Evolutionary conservation across 2,329 filamentous ascomycete species (phyloP), one percentile per base, ranked within the genome.

Genomic region (Parastagonospora avenae): DNA sequence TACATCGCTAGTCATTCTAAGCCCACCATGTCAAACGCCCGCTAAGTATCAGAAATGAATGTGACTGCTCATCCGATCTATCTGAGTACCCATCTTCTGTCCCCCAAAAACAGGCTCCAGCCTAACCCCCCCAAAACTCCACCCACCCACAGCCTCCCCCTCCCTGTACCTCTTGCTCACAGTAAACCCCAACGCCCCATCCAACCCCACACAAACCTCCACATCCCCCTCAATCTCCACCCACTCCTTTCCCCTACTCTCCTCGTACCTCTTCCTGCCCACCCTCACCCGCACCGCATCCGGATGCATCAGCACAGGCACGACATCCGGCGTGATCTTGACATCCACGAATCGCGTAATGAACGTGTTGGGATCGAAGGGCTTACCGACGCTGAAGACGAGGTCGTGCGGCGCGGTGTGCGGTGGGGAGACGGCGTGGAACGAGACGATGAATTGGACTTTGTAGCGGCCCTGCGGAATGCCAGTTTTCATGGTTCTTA

Each of bases 51-150:
- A 24, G 19, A 24, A 24, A 24, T 24, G 19, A n/a, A n/a, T n/a
- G n/a, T n/a, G n/a, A n/a, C n/a, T n/a, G n/a, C n/a, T n/a, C n/a
- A n/a, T n/a, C n/a, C n/a, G n/a, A n/a, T n/a, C n/a, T n/a, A n/a
- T 45, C 24, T 52, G 55, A 46, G 50, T 57, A 2, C 37, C 53
- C n/a, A 49, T 32, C 29, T 24, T n/a, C 31, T 16, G 29, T 14
- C 33, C 49, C 9, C 56, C 63, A 56, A 73, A 72, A 6, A 73
- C 58, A 1, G 72, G 72, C 54, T 74, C 64, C 48, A 75, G 33
- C 39, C 68, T 60, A 31, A 75, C 69, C 1, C 73, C 73, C 0
- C 72, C 72, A 61, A 75, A 75, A 45, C 64, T 72, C 71, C 71
- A 75, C 0, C 73, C 73, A 53, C 69, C 69, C 1, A 73, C 57